Evolutionary conservation across 2,329 filamentous ascomycete genomes (phyloP).

Genomic region (Exophiala sideris): DNA sequence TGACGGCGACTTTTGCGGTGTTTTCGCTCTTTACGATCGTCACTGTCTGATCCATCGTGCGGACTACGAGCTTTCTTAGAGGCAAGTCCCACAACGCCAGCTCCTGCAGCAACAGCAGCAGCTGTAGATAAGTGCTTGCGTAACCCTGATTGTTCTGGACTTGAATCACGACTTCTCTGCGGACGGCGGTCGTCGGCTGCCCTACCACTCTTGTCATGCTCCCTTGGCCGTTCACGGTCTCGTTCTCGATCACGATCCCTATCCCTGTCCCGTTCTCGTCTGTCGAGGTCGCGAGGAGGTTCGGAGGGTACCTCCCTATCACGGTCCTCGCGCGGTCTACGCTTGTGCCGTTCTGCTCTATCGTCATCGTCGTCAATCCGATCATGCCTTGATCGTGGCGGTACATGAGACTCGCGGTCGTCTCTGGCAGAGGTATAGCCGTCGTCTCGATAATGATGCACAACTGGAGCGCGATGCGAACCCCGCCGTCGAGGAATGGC

Average conservation of each 20-base stretch:
- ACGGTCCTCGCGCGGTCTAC: slow-evolving; percentile 17
- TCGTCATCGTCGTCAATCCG: slow-evolving; percentile 21
- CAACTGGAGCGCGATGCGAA: slow-evolving; percentile 22
- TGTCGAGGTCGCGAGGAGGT: background rate
- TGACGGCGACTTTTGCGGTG: slow-evolving; percentile 21
- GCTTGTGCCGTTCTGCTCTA: background rate
- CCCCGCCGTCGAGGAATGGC: slow-evolving; percentile 16
- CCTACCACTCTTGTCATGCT: slow-evolving; percentile 16
- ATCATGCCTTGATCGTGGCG: slow-evolving; percentile 16
- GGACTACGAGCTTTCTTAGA: slow-evolving; percentile 17
- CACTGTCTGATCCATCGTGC: slow-evolving; percentile 24
- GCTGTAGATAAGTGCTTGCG: slow-evolving; percentile 21
- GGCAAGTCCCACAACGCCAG: slow-evolving; percentile 18
- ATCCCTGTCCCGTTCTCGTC: slow-evolving; percentile 19
- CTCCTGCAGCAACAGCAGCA: slow-evolving; percentile 24
- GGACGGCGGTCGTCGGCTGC: slow-evolving; percentile 13
- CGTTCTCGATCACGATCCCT: slow-evolving; percentile 19
- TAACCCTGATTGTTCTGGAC: slow-evolving; percentile 24
- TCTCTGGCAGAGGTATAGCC: slow-evolving; percentile 21
- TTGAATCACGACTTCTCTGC: slow-evolving; percentile 23
- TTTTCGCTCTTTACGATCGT: slow-evolving; percentile 22
- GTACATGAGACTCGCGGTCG: slow-evolving; percentile 15
- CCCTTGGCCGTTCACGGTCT: slow-evolving; percentile 15
- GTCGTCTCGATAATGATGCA: slow-evolving; percentile 29
- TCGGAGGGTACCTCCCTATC: slow-evolving; percentile 11